Percentiles rank a stretch among this genome's conserved stretches.
These are phyloP conservation scores for Stemphylium vesicarium DNA, from an alignment of 2,329 filamentous ascomycete genomes.

Conservation along the genomic window DNA sequence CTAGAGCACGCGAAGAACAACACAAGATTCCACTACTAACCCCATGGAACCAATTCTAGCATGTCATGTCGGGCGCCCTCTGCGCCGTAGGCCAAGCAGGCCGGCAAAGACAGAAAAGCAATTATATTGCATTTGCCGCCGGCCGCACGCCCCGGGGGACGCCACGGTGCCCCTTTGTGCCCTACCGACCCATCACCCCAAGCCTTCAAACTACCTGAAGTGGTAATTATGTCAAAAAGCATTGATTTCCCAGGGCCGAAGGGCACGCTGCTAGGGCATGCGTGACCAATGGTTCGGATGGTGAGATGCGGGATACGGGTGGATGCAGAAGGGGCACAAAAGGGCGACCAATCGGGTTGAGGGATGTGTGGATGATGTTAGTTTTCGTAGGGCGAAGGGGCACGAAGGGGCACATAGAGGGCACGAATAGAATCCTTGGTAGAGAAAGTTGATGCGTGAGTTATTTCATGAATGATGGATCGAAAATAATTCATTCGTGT, in stretches of 20 bases:
- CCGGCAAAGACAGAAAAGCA: background rate
- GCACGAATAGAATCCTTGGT: background rate
- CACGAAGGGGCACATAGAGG: background rate
- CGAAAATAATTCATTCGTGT: background rate
- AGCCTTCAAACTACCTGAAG: slow-evolving; percentile 3
- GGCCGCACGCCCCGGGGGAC: background rate
- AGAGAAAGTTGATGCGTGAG: background rate
- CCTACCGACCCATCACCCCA: slow-evolving; percentile 1
- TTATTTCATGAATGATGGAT: background rate
- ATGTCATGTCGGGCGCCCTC: background rate
- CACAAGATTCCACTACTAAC: background rate
- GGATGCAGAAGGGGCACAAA: slow-evolving; percentile 3
- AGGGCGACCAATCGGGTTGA: slow-evolving; percentile 13
- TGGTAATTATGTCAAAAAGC: slow-evolving; percentile 3
- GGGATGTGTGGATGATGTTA: slow-evolving; percentile 16
- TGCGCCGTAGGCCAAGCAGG: background rate
- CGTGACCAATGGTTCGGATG: slow-evolving; percentile 11
- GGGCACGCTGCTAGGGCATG: slow-evolving; percentile 15
- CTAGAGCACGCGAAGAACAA: slow-evolving; percentile 5
- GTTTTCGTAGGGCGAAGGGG: background rate
- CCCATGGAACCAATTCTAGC: background rate
- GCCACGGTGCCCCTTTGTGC: slow-evolving; percentile 1
- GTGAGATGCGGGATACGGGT: slow-evolving; percentile 1
- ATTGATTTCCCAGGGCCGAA: slow-evolving; percentile 15
- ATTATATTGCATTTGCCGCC: background rate